These are phyloP conservation scores for Arctium minus DNA, from an alignment of 129 eudicot genomes.

Conservation along the genomic window DNA sequence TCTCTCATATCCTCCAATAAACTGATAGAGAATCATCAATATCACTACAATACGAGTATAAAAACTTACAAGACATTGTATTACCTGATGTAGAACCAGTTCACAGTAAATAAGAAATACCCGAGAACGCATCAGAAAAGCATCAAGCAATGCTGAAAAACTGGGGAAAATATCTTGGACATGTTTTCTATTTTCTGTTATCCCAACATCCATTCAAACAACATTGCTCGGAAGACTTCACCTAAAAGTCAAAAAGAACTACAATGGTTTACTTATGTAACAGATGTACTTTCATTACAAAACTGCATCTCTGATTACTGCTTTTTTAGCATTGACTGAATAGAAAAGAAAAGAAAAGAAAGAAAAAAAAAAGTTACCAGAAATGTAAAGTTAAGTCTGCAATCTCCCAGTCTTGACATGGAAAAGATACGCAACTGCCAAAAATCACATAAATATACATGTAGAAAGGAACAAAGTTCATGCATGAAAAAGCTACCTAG, in stretches of 20 bases:
- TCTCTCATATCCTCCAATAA: no score
- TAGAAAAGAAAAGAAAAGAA: no score
- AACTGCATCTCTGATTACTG: not conserved
- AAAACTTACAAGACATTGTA: not conserved
- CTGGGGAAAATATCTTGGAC: slow-evolving; percentile 56
- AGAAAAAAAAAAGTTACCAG: slow-evolving; percentile 49
- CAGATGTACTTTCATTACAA: not conserved
- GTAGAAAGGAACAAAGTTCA: slow-evolving; percentile 15
- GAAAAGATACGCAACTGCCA: slow-evolving; percentile 86
- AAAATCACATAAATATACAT: slow-evolving; percentile 17
- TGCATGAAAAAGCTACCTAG: not conserved
- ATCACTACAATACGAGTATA: not conserved
- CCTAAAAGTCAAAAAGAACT: slow-evolving; percentile 40
- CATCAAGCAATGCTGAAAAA: slow-evolving; percentile 82
- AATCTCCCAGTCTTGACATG: slow-evolving; percentile 91
- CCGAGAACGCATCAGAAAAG: slow-evolving; percentile 88
- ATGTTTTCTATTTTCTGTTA: slow-evolving; percentile 40
- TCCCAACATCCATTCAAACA: slow-evolving; percentile 51
- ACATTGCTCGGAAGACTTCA: slow-evolving; percentile 76
- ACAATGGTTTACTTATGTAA: not conserved
- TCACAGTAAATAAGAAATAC: slow-evolving; percentile 26
- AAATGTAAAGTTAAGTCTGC: slow-evolving; percentile 96
- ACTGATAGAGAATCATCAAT: not conserved
- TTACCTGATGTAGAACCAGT: not conserved
- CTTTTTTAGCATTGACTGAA: not conserved